These are phyloP conservation scores for Lasiodiplodia gonubiensis DNA, from an alignment of 2,329 filamentous ascomycete species.

Conservation along the genomic window DNA sequence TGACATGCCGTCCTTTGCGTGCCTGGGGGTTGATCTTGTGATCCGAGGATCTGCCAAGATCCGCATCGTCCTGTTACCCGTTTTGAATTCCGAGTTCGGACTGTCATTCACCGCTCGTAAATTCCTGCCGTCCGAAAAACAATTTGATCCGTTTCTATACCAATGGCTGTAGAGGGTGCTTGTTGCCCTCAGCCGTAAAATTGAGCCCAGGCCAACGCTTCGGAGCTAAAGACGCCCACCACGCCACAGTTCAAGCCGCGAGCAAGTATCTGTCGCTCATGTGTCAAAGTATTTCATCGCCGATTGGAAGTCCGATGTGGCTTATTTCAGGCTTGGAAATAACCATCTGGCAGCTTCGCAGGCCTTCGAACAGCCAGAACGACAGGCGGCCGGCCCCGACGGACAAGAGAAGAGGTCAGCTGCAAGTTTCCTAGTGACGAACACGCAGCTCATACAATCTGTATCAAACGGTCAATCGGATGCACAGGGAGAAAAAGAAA, in stretches of 20 bases:
- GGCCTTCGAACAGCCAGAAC: not conserved
- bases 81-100: not conserved
- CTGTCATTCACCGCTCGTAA: not conserved
- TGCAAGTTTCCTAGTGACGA: too few species aligned
- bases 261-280: too few species aligned
- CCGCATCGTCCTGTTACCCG: not conserved
- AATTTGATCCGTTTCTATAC: not conserved
- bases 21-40: not conserved
- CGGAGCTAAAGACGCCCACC: not conserved
- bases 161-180: not conserved
- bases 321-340: not conserved
- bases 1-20: not conserved
- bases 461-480: not conserved
- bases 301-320: not conserved
- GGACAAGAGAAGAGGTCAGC: not conserved
- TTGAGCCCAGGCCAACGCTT: not conserved
- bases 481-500: not conserved
- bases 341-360: too few species aligned
- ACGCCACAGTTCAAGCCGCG: too few species aligned
- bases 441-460: not conserved
- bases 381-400: not conserved
- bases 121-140: not conserved
- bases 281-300: too few species aligned
- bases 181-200: not conserved
- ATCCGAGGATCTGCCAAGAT: not conserved